Conservation (phyloP, 2,329 filamentous ascomycete species). For the Nannizzia gypsea region DNA sequence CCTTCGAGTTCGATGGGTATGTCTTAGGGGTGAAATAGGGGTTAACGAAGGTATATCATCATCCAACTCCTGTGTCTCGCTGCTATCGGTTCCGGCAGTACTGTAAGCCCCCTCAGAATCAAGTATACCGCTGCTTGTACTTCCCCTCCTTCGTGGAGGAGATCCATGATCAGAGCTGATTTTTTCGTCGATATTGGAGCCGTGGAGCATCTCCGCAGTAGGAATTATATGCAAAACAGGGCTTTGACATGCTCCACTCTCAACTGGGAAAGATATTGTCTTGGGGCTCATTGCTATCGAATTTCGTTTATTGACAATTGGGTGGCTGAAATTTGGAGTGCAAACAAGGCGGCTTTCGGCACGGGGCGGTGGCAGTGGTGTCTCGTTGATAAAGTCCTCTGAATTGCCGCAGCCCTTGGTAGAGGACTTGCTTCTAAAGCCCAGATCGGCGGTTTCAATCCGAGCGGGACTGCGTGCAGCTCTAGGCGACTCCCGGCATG, state of each 20-base stretch:
- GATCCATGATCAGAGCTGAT: background rate
- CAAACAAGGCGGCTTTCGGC: constrained; percentile 20
- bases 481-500: constrained; percentile 6
- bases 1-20: background rate
- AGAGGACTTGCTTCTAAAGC: constrained; percentile 5
- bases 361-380: constrained; percentile 17
- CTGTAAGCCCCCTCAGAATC: background rate
- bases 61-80: background rate
- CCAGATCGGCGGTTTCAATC: background rate
- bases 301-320: constrained; percentile 31
- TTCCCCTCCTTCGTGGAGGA: background rate
- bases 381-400: constrained; percentile 14
- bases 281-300: constrained; percentile 8
- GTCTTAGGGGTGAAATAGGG: background rate
- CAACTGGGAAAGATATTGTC: background rate
- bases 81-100: background rate
- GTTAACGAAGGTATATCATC: background rate
- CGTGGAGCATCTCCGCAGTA: background rate
- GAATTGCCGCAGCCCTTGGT: constrained; percentile 1
- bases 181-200: background rate
- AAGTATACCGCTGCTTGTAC: background rate
- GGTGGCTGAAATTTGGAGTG: constrained; percentile 33
- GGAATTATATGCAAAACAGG: background rate
- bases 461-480: background rate
- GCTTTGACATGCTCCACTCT: background rate